These are phyloP conservation scores for Fomes fomentarius DNA, from an alignment of 1,284 basidiomycete genomes.

Conservation along the genomic window DNA sequence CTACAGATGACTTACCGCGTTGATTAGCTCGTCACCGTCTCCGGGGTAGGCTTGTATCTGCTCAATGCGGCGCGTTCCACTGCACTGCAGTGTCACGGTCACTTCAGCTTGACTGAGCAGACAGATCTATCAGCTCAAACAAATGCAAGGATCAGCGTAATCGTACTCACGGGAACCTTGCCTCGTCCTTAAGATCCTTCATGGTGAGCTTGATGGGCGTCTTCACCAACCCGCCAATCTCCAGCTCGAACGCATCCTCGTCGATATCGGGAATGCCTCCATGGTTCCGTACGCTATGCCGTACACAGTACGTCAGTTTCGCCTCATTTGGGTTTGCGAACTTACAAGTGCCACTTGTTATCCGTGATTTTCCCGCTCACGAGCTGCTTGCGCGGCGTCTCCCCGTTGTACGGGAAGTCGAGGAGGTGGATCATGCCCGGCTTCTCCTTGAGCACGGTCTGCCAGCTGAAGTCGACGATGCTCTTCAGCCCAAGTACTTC, in stretches of 20 bases:
- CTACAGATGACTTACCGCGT: constrained; percentile 34
- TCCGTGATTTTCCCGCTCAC: constrained; percentile 47
- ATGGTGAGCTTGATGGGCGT: constrained; percentile 45
- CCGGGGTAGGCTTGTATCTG: constrained; percentile 58
- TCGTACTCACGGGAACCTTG: constrained; percentile 48
- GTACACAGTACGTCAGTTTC: too few relatives aligned
- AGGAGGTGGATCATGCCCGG: constrained; percentile 55
- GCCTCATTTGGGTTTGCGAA: background rate
- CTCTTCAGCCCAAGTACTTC: constrained; percentile 48
- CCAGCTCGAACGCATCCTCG: constrained; percentile 46
- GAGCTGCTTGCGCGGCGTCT: constrained; percentile 47
- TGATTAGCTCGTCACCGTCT: constrained; percentile 60
- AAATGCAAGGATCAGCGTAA: background rate
- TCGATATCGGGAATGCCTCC: constrained; percentile 51
- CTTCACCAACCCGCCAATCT: constrained; percentile 54
- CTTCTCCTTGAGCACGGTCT: constrained; percentile 55
- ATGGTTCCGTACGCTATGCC: constrained; percentile 47
- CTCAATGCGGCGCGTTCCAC: constrained; percentile 55
- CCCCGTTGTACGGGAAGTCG: constrained; percentile 58
- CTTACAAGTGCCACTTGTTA: constrained; percentile 52
- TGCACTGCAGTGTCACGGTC: constrained; percentile 58
- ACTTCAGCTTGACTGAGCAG: constrained; percentile 46
- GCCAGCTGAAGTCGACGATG: constrained; percentile 57
- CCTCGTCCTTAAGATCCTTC: constrained; percentile 49
- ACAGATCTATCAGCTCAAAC: background rate